Base-by-base conservation (phyloP, 1,139 yeast genomes). In the Yamadazyma dushanensis region DNA sequence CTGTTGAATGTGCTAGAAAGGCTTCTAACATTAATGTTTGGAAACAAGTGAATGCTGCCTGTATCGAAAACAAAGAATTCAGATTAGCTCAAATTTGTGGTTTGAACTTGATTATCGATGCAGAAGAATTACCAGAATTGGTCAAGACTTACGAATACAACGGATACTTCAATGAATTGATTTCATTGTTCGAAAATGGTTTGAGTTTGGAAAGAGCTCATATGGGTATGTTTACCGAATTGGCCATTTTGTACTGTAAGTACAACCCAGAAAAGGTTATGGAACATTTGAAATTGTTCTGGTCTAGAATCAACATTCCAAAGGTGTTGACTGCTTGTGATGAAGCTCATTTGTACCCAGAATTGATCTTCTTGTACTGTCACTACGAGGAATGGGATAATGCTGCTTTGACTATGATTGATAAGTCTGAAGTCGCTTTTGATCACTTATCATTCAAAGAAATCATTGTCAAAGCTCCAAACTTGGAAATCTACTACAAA, bases 361-460 rank as follows among this genome's bases (percentile, higher is more conserved):
- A 94, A 69, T 74, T 92, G 54, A 89, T 92, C 40, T 92, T 94
- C 80, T 73, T 92, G 59, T 90, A 92, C 69, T 90, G 97, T 57
- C 99, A 92, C 63, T 92, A 92, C 60, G 98, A 92, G 61, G 98
- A 94, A 70, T 94, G 97, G 96, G 99, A 94, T 65, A 92, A 92
- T 61, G 98, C 98, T 44, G 92, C 97, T 28, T 76, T 92, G 61
- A 83, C 97, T n/a, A 88, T 92, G 92, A 92, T 92, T 72, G 96
- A 92, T 61, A 89, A 80, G 59, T 83, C 96, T 3, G 89, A 94
- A 44, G 86, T 85, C 51, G 92, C 96, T 13, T 90, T 92, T 57
- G 98, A 94, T 52, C 98, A 92, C 61, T 68, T 80, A 26, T 85
- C 95, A 32, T 92, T 94, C 74, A 92, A 92, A 71, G 97, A 92